Evolutionary conservation across 495 filamentous ascomycete species (phyloP).

Genomic region (Aspergillus diversus): DNA sequence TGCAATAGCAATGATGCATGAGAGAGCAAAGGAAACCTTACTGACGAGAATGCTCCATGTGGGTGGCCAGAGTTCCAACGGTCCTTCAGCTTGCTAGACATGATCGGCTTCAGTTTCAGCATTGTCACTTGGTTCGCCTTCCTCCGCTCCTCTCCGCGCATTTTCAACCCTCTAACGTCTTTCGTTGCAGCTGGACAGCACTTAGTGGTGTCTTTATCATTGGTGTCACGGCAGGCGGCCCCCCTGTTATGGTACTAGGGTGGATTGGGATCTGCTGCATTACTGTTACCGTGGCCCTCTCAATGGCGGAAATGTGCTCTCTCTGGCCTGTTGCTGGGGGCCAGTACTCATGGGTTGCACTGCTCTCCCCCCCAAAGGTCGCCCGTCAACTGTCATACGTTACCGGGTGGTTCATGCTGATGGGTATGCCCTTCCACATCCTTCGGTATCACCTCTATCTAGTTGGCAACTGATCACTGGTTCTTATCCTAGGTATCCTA

Average conservation of each 20-base stretch:
- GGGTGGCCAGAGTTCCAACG: conserved; percentile 53
- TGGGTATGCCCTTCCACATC: conserved; percentile 31
- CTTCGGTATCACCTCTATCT: background rate
- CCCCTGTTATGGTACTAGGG: conserved; percentile 61
- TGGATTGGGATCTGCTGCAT: conserved; percentile 56
- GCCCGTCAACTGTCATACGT: conserved; percentile 51
- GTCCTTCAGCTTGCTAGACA: conserved; percentile 59
- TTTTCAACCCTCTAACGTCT: background rate
- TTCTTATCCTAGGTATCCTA: conserved; percentile 43
- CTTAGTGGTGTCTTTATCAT: conserved; percentile 60
- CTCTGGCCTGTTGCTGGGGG: conserved; percentile 57
- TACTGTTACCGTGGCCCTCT: conserved; percentile 56
- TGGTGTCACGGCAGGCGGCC: conserved; percentile 57
- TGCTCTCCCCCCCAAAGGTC: conserved; percentile 56
- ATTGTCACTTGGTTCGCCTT: conserved; percentile 56
- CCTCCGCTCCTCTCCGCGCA: background rate
- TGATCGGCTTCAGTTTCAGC: conserved; percentile 63
- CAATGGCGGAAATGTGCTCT: conserved; percentile 63
- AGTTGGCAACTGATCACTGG: background rate
- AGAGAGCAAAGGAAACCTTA: background rate
- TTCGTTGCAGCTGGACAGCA: conserved; percentile 55
- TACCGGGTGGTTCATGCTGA: conserved; percentile 59
- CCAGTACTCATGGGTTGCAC: conserved; percentile 61
- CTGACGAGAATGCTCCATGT: background rate
- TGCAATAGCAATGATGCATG: background rate